phyloP scores from a whole-genome alignment of 225 moss, liverwort and hornwort genomes.

The Asterella californica region DNA sequence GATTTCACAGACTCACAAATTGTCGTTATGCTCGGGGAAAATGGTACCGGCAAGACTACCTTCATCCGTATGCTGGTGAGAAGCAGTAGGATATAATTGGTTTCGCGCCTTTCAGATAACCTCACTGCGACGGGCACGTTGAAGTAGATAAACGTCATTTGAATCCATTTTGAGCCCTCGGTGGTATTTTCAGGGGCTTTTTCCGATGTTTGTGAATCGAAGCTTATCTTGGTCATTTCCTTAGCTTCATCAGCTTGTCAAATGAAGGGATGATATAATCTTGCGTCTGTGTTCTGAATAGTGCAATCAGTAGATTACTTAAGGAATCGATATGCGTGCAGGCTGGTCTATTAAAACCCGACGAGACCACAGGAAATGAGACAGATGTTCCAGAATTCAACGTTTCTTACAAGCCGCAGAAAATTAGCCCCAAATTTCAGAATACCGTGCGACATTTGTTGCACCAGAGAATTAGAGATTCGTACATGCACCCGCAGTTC shows the following conservation, averaged over 20 bases:
- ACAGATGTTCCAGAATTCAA: slow-evolving; percentile 95
- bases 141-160: too few relatives aligned
- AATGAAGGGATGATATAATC: not conserved
- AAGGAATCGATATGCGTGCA: slow-evolving; percentile 25
- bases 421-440: slow-evolving; percentile 87
- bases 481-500: slow-evolving; percentile 97
- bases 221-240: not conserved
- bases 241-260: not conserved
- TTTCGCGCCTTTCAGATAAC: too few relatives aligned
- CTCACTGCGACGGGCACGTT: too few relatives aligned
- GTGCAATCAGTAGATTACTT: not conserved
- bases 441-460: slow-evolving; percentile 68
- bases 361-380: slow-evolving; percentile 51
- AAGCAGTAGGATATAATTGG: too few relatives aligned
- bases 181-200: not conserved
- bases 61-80: slow-evolving; percentile 98
- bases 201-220: not conserved
- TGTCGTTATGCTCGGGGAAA: slow-evolving; percentile 97
- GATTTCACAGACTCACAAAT: slow-evolving; percentile 99
- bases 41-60: slow-evolving; percentile 94
- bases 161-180: too few relatives aligned
- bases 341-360: slow-evolving; percentile 90
- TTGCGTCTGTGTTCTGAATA: not conserved
- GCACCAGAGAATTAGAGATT: slow-evolving; percentile 86
- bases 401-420: slow-evolving; percentile 96